Conservation (phyloP, 352 stramenopile species). For the Pythium scleroteichum region DNA sequence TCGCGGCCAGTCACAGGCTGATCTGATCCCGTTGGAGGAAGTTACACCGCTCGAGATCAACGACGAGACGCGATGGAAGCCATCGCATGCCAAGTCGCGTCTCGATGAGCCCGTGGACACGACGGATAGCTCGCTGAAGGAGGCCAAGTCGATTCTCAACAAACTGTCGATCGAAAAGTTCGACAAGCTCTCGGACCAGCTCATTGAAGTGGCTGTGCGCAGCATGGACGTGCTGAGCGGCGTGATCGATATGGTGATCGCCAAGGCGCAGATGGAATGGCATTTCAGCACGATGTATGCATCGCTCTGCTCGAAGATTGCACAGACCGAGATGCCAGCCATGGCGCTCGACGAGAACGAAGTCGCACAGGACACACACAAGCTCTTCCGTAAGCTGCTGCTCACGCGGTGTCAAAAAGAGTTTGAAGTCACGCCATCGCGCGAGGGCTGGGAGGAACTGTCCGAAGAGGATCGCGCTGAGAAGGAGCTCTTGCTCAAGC, state of each 20-base stretch:
- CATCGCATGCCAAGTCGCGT: slow-evolving; percentile 59
- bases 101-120: slow-evolving; percentile 46
- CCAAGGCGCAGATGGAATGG: slow-evolving; percentile 95
- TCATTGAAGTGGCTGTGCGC: slow-evolving; percentile 91
- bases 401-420: slow-evolving; percentile 93
- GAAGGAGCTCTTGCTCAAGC: slow-evolving; percentile 84
- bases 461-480: slow-evolving; percentile 53
- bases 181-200: slow-evolving; percentile 91
- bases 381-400: slow-evolving; percentile 94
- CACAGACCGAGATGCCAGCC: slow-evolving; percentile 79
- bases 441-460: slow-evolving; percentile 65
- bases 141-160: slow-evolving; percentile 94
- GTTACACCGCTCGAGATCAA: slow-evolving; percentile 75
- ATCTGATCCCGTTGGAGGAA: slow-evolving; percentile 52
- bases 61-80: slow-evolving; percentile 84
- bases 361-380: slow-evolving; percentile 73
- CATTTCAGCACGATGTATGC: slow-evolving; percentile 98
- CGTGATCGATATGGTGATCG: slow-evolving; percentile 93
- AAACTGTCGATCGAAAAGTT: slow-evolving; percentile 98
- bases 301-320: slow-evolving; percentile 91
- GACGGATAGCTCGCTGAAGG: slow-evolving; percentile 79
- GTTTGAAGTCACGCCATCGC: slow-evolving; percentile 89
- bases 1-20: slow-evolving; percentile 13
- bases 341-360: slow-evolving; percentile 72
- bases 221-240: slow-evolving; percentile 78